phyloP scores from a whole-genome alignment of 2,329 filamentous ascomycete species.

The Pyricularia pennisetigena region DNA sequence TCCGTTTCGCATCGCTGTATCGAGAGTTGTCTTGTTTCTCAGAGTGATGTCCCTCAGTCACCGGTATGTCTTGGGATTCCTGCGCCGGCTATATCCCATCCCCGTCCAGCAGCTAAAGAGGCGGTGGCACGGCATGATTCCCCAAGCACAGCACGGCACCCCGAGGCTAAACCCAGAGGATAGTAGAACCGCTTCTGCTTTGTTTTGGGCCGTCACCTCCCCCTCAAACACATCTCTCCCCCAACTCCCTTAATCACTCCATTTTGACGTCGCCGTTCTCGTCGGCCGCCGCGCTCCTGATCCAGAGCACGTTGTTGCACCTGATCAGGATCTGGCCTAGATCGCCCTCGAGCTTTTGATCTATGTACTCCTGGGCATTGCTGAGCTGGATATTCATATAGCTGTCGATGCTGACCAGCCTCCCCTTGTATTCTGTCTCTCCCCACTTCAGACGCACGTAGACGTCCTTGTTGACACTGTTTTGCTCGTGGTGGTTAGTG shows the following conservation, averaged over 20 bases:
- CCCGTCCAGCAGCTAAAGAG: neutral
- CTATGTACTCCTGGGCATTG: slow-evolving; percentile 85
- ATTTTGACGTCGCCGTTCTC: slow-evolving; percentile 47
- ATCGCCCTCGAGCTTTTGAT: slow-evolving; percentile 73
- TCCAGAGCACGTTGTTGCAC: slow-evolving; percentile 90
- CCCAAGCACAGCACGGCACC: too few species aligned
- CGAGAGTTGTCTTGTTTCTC: neutral
- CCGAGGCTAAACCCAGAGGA: neutral
- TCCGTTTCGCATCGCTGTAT: neutral
- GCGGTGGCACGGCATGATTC: too few species aligned
- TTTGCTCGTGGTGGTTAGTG: neutral
- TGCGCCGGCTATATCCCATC: neutral
- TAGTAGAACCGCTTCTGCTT: neutral
- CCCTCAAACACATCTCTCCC: neutral
- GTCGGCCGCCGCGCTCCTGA: slow-evolving; percentile 48
- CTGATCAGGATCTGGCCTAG: slow-evolving; percentile 83
- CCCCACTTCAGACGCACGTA: slow-evolving; percentile 95
- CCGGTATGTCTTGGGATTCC: neutral
- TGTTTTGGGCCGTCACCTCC: neutral
- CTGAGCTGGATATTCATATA: slow-evolving; percentile 98
- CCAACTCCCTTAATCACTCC: slow-evolving; percentile 31
- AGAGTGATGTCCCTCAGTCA: neutral
- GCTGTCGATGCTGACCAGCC: slow-evolving; percentile 79
- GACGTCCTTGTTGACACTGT: slow-evolving; percentile 79
- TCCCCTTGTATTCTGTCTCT: slow-evolving; percentile 93